Percentiles rank a stretch among this genome's conserved stretches.
phyloP scores from a whole-genome alignment of 2,329 filamentous ascomycete species.

The Trichothecium sympodiale region DNA sequence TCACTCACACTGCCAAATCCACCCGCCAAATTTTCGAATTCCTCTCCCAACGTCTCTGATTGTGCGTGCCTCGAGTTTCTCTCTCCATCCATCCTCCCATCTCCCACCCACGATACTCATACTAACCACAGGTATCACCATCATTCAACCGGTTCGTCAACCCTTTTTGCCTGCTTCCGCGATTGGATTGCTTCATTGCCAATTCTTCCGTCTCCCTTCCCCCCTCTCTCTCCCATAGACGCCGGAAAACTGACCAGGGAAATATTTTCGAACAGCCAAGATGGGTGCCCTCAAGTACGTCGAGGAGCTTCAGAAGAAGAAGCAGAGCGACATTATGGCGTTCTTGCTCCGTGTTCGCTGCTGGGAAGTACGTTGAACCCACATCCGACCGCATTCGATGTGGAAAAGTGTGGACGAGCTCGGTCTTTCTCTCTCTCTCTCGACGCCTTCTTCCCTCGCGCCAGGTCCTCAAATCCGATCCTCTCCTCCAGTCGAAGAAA shows the following conservation, averaged over 20 bases:
- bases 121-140: slow-evolving; percentile 23
- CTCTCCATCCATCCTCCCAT: slow-evolving; percentile 1
- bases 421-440: not conserved
- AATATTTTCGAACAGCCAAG: slow-evolving; percentile 38
- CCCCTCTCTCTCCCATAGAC: not conserved
- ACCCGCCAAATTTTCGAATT: slow-evolving; percentile 18
- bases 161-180: slow-evolving; percentile 1
- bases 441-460: too few species aligned
- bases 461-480: too few species aligned
- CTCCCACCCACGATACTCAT: slow-evolving; percentile 8
- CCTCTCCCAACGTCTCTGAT: slow-evolving; percentile 7
- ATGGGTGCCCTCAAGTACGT: slow-evolving; percentile 99
- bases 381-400: slow-evolving; percentile 9
- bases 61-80: not conserved
- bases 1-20: slow-evolving; percentile 17
- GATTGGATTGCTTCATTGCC: not conserved
- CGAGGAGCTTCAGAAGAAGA: slow-evolving; percentile 99
- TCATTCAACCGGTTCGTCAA: slow-evolving; percentile 21
- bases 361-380: slow-evolving; percentile 84
- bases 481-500: too few species aligned
- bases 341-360: slow-evolving; percentile 99
- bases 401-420: not conserved
- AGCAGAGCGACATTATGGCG: slow-evolving; percentile 99
- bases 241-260: not conserved
- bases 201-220: too few species aligned